Percentiles rank a stretch among this genome's conserved stretches.
Evolutionary conservation across 257 asterid genomes (phyloP).

Genomic region (Petunia secreta): DNA sequence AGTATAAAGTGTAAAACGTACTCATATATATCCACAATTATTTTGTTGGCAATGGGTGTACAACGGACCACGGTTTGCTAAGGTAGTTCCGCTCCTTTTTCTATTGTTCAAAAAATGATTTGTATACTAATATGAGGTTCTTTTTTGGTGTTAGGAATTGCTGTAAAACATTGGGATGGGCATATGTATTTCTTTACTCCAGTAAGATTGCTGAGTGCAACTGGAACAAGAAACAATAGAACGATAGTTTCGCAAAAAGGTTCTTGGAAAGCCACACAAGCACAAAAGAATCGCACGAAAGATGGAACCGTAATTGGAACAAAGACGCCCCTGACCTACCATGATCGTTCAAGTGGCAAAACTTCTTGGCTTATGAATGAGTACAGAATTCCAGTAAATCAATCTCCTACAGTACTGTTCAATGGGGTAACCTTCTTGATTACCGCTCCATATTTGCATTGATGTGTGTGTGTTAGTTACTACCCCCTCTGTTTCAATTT

Average conservation of each 20-base stretch:
- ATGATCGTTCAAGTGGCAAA: neutral
- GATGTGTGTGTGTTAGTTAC: too few species aligned
- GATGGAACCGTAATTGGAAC: neutral
- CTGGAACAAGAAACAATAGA: neutral
- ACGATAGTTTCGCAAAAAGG: neutral
- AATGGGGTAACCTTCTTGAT: neutral
- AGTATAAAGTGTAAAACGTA: too few species aligned
- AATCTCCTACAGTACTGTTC: neutral
- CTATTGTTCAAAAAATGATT: neutral
- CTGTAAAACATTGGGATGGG: neutral
- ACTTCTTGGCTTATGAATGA: constrained; percentile 29
- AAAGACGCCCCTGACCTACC: neutral
- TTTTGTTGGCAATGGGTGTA: too few species aligned
- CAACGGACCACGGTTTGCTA: too few species aligned
- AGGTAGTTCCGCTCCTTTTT: neutral
- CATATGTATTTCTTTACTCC: constrained; percentile 22
- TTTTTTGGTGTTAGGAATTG: neutral
- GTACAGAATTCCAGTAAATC: neutral
- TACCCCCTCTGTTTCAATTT: too few species aligned
- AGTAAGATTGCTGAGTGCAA: neutral
- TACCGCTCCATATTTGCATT: too few species aligned
- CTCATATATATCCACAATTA: too few species aligned
- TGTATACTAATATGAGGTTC: neutral
- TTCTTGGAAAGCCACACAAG: constrained; percentile 17
- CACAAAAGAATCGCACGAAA: neutral